Conservation (phyloP, 176 grass and related monocot genomes). For the Metroxylon sagu region DNA sequence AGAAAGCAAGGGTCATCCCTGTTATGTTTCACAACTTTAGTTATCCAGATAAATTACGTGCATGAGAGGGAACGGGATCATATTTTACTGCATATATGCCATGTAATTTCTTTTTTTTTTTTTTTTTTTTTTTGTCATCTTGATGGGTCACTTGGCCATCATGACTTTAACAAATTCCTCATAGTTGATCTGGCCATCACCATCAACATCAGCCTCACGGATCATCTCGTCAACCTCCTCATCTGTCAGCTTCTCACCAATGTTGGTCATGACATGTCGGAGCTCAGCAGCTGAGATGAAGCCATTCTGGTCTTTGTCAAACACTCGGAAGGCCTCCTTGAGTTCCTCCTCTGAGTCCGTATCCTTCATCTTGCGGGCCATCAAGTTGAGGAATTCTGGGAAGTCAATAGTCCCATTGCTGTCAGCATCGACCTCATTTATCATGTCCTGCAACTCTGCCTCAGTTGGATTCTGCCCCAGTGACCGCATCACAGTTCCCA, state of each 20-base stretch:
- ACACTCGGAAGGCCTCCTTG: constrained; percentile 6
- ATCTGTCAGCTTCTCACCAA: constrained; percentile 39
- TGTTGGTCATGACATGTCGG: constrained; percentile 41
- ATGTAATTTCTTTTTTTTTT: no score
- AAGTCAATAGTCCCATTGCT: constrained; percentile 19
- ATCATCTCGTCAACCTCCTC: constrained; percentile 43
- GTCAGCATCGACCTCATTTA: constrained; percentile 15
- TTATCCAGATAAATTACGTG: no score
- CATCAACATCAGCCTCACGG: constrained; percentile 43
- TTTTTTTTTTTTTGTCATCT: no score
- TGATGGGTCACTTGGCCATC: no score
- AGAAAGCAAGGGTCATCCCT: no score
- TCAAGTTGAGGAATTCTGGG: constrained; percentile 17
- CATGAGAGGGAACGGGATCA: no score
- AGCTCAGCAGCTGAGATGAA: constrained; percentile 44
- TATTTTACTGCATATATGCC: no score
- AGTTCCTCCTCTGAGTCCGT: constrained; percentile 9
- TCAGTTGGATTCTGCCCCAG: constrained; percentile 17
- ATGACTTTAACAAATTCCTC: not conserved
- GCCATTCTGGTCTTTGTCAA: constrained; percentile 10
- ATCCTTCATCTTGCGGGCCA: constrained; percentile 12
- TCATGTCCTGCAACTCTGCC: constrained; percentile 13
- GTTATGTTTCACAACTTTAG: no score
- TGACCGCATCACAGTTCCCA: constrained; percentile 16
- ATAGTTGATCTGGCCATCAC: constrained; percentile 27